Base-by-base conservation (phyloP, 2,329 filamentous ascomycete species). In the Ascochyta fabae region DNA sequence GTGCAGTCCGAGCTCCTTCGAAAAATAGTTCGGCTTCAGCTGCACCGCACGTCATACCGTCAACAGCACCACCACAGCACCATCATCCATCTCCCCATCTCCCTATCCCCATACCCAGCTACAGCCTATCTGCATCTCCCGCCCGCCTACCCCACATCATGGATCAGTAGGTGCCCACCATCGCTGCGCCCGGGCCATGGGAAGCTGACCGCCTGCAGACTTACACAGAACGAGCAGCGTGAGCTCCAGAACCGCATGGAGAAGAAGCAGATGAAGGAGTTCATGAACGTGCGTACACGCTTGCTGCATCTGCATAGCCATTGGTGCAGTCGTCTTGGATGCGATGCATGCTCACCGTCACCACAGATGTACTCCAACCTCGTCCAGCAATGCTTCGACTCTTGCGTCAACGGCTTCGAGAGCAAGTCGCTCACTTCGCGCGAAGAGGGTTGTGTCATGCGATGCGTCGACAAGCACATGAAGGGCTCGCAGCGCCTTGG, bases 401-500 rank as follows among this genome's bases (percentile, higher is more conserved):
- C 95, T 79, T 99, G 95, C 84, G 87, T 99, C 80, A 94, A 93
- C 79, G 93, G 98, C 84, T 99, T 99, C 86, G 96, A 93, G 73
- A 96, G 92, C 81, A 98, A 98, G 82, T 91, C 92, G 44, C 86
- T 99, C 65, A 89, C 90, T 61, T 85, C 88, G 66, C 89, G 91
- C 75, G 95, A 99, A 81, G 90, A 90, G 73, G 89, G 90, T 76
- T 99, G 95, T 81, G 88, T 98, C 71, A 88, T 91, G 80, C 90
- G 92, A 71, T 99, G 95, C 79, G 93, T 98, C 60, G 90, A 95
- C 80, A 99, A 99, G 83, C 91, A 91, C 79, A 88, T 98, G 84
- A 95, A 96, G 77, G 89, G 89, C 61, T 91, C 91, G 63, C 91
- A 95, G 79, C 88, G 95, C 58, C 83, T 99, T 69, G 91, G 92